Conservation (phyloP, 176 grass and related monocot species). For the Melocanna baccifera region DNA sequence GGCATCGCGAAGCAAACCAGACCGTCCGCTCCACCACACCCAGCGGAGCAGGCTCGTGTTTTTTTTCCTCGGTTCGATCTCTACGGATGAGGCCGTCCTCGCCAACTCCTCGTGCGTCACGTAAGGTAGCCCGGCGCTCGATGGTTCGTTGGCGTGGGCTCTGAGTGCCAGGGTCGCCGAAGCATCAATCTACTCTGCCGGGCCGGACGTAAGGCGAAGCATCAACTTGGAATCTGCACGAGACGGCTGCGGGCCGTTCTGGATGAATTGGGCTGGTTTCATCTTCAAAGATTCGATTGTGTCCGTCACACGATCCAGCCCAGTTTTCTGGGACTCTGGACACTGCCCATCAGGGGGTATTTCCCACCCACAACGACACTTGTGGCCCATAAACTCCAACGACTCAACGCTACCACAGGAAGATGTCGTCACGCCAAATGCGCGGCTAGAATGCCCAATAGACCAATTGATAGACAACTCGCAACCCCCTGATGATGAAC, state of each 20-base stretch:
- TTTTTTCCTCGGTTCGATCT: not conserved
- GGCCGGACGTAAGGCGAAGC: not conserved
- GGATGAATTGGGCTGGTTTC: not conserved
- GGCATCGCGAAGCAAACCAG: not conserved
- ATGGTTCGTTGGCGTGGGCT: not conserved
- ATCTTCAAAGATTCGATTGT: not conserved
- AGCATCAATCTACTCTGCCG: rapidly evolving
- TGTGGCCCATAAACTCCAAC: not conserved
- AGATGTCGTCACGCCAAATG: not conserved
- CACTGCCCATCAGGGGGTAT: not conserved
- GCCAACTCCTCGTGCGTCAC: too few relatives aligned
- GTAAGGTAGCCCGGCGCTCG: too few relatives aligned
- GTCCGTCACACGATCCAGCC: not conserved
- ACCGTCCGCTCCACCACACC: not conserved
- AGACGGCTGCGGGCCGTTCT: not conserved
- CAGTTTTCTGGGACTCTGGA: not conserved
- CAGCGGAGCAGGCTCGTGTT: not conserved
- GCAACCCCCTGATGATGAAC: not conserved
- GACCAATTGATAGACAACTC: not conserved
- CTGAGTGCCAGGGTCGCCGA: not conserved
- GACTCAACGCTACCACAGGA: not conserved
- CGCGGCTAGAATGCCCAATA: not conserved
- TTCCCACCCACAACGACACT: not conserved
- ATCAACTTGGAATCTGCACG: not conserved
- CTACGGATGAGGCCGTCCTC: not conserved